phyloP scores from a whole-genome alignment of 129 eudicot species.

The Tagetes patula region DNA sequence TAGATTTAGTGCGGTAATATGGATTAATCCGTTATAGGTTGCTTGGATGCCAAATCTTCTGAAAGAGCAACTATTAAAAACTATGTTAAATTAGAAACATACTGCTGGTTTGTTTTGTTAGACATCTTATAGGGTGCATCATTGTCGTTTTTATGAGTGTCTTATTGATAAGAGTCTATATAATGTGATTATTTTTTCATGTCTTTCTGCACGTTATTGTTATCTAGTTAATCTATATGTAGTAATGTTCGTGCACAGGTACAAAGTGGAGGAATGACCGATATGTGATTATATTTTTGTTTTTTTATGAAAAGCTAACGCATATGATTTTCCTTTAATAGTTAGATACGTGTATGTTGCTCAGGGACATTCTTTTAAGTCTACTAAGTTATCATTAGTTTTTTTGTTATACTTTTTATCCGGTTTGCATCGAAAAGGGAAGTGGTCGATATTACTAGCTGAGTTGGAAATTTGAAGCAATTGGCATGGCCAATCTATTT shows the following conservation, averaged over 20 bases:
- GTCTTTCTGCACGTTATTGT: background rate
- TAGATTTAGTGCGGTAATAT: background rate
- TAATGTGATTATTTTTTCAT: background rate
- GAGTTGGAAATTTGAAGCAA: background rate
- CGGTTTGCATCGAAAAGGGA: constrained; percentile 1
- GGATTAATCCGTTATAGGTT: background rate
- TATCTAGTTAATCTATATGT: constrained; percentile 2
- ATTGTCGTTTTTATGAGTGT: background rate
- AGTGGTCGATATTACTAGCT: background rate
- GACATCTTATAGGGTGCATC: background rate
- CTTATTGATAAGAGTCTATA: background rate
- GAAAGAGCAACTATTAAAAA: constrained; percentile 6
- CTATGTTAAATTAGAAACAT: background rate
- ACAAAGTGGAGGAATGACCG: background rate
- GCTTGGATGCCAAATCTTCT: background rate
- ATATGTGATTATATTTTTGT: background rate
- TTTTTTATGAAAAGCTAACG: background rate
- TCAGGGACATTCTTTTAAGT: background rate
- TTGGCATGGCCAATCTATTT: background rate
- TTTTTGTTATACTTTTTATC: background rate
- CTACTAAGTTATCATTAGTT: background rate
- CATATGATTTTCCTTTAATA: background rate
- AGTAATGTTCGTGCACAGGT: constrained; percentile 9
- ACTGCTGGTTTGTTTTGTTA: background rate
- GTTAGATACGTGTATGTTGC: background rate